Evolutionary conservation across 2,329 filamentous ascomycete genomes (phyloP).

Genomic region (Beauveria scarabaeidicola): DNA sequence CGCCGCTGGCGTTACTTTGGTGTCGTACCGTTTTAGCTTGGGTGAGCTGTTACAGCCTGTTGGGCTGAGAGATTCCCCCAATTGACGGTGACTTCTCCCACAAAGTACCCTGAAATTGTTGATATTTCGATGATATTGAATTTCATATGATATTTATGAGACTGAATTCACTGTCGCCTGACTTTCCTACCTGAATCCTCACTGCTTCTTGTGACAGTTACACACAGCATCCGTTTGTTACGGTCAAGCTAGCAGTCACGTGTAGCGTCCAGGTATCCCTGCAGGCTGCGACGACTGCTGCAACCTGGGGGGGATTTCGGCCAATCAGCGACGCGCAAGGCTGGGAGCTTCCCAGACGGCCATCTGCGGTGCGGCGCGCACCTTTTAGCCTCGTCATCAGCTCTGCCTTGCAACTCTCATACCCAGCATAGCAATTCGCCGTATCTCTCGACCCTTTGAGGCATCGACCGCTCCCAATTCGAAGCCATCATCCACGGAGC

Average conservation of each 20-base stretch:
- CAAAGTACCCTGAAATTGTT: neutral
- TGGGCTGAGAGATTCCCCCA: neutral
- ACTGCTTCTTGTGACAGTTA: neutral
- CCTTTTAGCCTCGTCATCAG: slow-evolving; percentile 46
- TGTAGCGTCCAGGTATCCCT: neutral
- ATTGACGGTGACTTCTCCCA: neutral
- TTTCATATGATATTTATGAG: neutral
- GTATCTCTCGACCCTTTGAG: neutral
- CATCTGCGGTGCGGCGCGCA: neutral
- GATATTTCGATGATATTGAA: neutral
- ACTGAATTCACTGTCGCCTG: neutral
- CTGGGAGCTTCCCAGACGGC: too few species aligned
- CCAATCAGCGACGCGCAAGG: slow-evolving; percentile 20
- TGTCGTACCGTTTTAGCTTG: neutral
- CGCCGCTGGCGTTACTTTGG: neutral
- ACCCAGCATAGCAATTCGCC: neutral
- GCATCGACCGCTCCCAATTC: neutral
- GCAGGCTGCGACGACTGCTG: slow-evolving; percentile 4
- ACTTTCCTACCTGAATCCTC: neutral
- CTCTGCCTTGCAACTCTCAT: slow-evolving; percentile 17
- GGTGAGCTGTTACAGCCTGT: neutral
- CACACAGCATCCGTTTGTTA: neutral
- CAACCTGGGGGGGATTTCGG: neutral
- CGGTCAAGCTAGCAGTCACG: slow-evolving; percentile 4
- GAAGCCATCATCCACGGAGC: neutral